Conservation (phyloP, 225 moss, liverwort and hornwort species). For the Bryoerythrophyllum caledonicum region DNA sequence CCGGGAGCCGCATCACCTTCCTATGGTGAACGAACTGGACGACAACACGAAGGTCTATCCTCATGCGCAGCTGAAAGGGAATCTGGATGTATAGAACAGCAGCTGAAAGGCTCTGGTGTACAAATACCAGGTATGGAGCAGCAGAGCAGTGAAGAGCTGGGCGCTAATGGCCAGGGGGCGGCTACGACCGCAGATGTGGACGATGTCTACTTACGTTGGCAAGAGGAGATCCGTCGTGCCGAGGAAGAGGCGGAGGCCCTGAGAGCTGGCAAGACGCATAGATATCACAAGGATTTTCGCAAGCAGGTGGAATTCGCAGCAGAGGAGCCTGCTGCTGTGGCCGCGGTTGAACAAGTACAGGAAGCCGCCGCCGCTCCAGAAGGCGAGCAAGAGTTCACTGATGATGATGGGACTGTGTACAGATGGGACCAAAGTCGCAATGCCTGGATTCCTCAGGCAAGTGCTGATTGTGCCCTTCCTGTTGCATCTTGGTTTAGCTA, state of each 20-base stretch:
- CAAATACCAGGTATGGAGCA: constrained; percentile 39
- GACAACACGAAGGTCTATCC: too few relatives aligned
- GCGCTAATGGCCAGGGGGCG: constrained; percentile 47
- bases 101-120: constrained; percentile 8
- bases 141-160: constrained; percentile 39
- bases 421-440: constrained; percentile 78
- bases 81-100: too few relatives aligned
- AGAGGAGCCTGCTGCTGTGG: constrained; percentile 31
- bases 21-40: too few relatives aligned
- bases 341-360: constrained; percentile 32
- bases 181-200: constrained; percentile 54
- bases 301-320: constrained; percentile 62
- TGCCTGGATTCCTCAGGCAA: constrained; percentile 95
- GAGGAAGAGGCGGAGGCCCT: constrained; percentile 94
- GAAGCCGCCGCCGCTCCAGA: constrained; percentile 63
- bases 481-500: constrained; percentile 6
- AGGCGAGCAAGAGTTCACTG: constrained; percentile 85
- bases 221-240: constrained; percentile 91
- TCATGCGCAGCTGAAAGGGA: too few relatives aligned
- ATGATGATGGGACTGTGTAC: constrained; percentile 95
- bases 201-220: constrained; percentile 87
- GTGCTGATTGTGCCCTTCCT: constrained; percentile 22
- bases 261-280: constrained; percentile 74
- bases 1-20: too few relatives aligned
- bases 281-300: constrained; percentile 62